phyloP scores from a whole-genome alignment of 179 eudicot genomes.

The Amaranthus tricolor region DNA sequence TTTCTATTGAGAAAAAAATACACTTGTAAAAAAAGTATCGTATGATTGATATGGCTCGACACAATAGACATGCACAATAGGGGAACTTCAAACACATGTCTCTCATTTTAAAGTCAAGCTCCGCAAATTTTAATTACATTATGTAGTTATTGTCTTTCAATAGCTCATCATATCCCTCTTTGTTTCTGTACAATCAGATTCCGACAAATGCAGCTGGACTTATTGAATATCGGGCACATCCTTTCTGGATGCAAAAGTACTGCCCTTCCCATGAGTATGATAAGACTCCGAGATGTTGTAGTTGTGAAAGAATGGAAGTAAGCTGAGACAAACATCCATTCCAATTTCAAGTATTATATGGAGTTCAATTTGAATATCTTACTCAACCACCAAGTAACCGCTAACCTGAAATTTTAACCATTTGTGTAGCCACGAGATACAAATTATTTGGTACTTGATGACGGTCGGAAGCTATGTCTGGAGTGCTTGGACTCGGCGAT shows the following conservation, averaged over 20 bases:
- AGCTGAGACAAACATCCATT: constrained; percentile 15
- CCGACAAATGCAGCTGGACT: constrained; percentile 78
- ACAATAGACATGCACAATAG: too few relatives aligned
- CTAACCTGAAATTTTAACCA: background rate
- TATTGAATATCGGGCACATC: constrained; percentile 97
- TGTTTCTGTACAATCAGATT: constrained; percentile 42
- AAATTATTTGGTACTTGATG: constrained; percentile 71
- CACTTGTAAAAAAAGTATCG: too few relatives aligned
- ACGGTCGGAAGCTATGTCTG: constrained; percentile 93
- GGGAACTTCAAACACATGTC: too few relatives aligned
- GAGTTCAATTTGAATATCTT: background rate
- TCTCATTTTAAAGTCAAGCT: too few relatives aligned
- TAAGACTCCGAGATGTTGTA: constrained; percentile 91
- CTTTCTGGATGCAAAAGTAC: constrained; percentile 95
- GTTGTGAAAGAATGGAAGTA: constrained; percentile 99
- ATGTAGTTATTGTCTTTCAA: background rate
- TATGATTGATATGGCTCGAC: too few relatives aligned
- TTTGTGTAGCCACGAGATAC: constrained; percentile 70
- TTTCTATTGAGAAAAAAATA: too few relatives aligned
- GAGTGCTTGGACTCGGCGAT: constrained; percentile 93
- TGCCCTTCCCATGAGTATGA: constrained; percentile 93
- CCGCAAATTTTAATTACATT: background rate
- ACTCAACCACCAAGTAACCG: background rate
- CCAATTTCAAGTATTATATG: background rate
- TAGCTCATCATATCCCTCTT: background rate